Evolutionary conservation across 176 grass and related monocot species (phyloP).

Genomic region (Poa pratensis): DNA sequence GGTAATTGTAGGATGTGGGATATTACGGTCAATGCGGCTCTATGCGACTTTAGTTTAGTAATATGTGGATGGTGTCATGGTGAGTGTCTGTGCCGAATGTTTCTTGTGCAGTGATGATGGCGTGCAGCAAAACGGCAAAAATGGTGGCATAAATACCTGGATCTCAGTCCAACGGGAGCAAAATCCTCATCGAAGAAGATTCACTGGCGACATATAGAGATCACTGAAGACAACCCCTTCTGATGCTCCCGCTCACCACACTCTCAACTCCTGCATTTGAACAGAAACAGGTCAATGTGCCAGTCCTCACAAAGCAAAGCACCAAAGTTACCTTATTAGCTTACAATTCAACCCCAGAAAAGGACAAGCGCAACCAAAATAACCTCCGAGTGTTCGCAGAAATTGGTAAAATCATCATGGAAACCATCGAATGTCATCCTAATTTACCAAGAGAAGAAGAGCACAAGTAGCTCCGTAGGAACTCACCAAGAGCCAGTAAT

Average conservation of each 20-base stretch:
- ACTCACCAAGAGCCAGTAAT: neutral
- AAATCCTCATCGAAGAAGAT: conserved; percentile 19
- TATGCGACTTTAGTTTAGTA: neutral
- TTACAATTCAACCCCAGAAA: neutral
- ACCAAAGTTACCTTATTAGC: conserved; percentile 7
- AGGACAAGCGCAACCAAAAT: neutral
- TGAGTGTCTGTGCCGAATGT: neutral
- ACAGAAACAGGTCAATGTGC: conserved; percentile 24
- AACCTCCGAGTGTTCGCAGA: neutral
- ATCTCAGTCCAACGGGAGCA: neutral
- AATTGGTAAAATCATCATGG: neutral
- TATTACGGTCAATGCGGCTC: neutral
- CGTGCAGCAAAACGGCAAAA: neutral
- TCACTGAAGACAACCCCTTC: conserved; percentile 30
- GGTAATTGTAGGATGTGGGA: neutral
- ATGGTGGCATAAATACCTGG: conserved; percentile 19
- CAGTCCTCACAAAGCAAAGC: conserved; percentile 37
- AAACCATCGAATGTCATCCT: neutral
- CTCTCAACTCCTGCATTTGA: conserved; percentile 18
- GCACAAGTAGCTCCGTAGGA: neutral
- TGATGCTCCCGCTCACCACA: conserved; percentile 3
- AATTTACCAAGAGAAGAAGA: neutral
- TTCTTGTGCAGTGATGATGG: neutral
- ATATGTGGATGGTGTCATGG: neutral
- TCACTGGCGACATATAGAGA: conserved; percentile 7